Base-by-base conservation (phyloP, 108 stramenopile species). In the Aurantiochytrium sp. region DNA sequence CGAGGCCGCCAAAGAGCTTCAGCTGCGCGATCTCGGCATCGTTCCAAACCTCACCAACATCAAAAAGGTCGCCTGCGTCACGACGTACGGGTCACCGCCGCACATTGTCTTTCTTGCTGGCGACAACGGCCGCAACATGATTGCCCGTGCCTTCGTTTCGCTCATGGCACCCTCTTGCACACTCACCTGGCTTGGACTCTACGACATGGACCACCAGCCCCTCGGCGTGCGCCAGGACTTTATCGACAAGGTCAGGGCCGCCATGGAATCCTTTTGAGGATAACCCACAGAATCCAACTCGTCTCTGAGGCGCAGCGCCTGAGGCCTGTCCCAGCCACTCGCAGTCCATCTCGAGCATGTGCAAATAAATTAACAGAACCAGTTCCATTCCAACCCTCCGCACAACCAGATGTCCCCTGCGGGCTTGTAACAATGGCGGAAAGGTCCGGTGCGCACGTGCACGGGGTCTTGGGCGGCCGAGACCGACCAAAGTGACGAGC, bases 61-160 rank as follows among this genome's bases (percentile, higher is more conserved):
- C 28, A 83, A 83, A 4, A 83, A 83, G 28, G 51, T 83, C 1
- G 76, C 76, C 51, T 83, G 76, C 28, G 76, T 83, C 51, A 21
- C 76, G 6, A 83, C 76, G 16, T 83, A 83, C 51, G 76, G 76
- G n/a, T 12, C 76, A 53, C 76, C 76, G 16, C 76, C 14, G 25
- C 76, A 83, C 51, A 47, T 83, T 47, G 76, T 83, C 10, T 53
- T 83, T 35, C 51, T 83, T 2, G 76, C 76, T 53, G 76, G 76
- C 3, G 76, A 83, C 76, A 83, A 83, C 49, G 76, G 76, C 51
- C 76, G 76, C 51, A 83, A 53, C 76, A 83, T 83, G 76, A 83
- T 83, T 45, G 44, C 76, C 25, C 76, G 76, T 6, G 76, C 49
- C 45, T 53, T 83, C 12, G 49, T 83, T 0, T 53, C 76, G 76